Evolutionary conservation across 192 early-diverging fungal species (phyloP).

Genomic region (Phycomyces nitens): DNA sequence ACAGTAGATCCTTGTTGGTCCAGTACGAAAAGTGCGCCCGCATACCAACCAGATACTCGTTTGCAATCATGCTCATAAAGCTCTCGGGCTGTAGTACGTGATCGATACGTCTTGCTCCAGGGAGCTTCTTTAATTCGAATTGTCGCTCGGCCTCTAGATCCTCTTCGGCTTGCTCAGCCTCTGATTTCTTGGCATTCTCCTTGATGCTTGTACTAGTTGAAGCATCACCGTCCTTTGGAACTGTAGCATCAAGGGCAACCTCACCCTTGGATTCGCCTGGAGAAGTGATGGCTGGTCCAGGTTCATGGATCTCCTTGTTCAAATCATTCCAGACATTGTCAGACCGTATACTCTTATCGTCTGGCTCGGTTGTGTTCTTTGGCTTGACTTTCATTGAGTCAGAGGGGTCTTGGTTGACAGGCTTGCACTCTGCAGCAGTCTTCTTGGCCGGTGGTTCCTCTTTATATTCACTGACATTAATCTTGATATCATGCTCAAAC

Average conservation of each 20-base stretch:
- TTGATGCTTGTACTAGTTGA: neutral
- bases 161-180: neutral
- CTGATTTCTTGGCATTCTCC: neutral
- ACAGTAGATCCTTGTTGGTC: slow-evolving; percentile 47
- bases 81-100: slow-evolving; percentile 50
- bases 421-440: neutral
- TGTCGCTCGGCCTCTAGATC: slow-evolving; percentile 1
- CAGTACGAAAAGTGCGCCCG: slow-evolving; percentile 55
- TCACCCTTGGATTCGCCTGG: slow-evolving; percentile 15
- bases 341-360: neutral
- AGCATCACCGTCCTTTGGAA: slow-evolving; percentile 2
- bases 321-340: slow-evolving; percentile 25
- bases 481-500: neutral
- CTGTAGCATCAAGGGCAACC: slow-evolving; percentile 24
- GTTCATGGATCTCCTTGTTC: slow-evolving; percentile 30
- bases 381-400: neutral
- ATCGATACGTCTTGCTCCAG: slow-evolving; percentile 35
- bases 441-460: neutral
- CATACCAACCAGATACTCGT: slow-evolving; percentile 52
- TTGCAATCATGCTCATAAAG: slow-evolving; percentile 48
- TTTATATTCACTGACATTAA: neutral
- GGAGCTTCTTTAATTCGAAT: slow-evolving; percentile 17
- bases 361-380: no score
- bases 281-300: slow-evolving; percentile 23
- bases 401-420: neutral